Base-by-base conservation (phyloP, 257 asterid genomes). In the Petunia secreta region DNA sequence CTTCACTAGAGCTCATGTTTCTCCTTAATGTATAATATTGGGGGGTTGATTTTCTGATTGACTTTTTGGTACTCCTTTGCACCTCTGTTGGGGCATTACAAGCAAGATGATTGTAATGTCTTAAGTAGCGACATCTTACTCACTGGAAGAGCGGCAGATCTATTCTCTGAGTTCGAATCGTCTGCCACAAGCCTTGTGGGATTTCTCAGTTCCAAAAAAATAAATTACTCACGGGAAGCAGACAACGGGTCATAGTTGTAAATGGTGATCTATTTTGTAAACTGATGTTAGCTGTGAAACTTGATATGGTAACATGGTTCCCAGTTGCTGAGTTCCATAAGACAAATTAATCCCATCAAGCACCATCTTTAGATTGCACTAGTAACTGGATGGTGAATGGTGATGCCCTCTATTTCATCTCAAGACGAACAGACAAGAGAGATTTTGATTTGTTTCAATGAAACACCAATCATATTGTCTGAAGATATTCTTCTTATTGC, bases 321-420 rank as follows among this genome's bases (percentile, higher is more conserved):
- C 55, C 55, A 67, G 37, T n/a, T 67, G 6, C 75, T n/a, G 55
- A 67, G 75, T 67, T 67, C 57, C 40, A n/a, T 68, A 1, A 68
- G 40, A 44, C 43, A 43, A 8, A n/a, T 8, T 68, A 16, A 44
- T 68, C 16, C 57, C 55, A 43, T 66, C n/a, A 2, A 68, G 44
- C 57, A 15, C 16, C n/a, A 34, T 8, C 75, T 68, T 43, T 68
- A 68, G 40, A 16, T 68, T 68, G 57, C 40, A 44, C 4, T 16
- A 52, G 9, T 43, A 16, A 8, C n/a, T 67, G 55, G 55, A 3
- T 3, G 55, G 39, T 43, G 75, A 67, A 67, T 3, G 55, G 39
- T 43, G 75, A 67, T 41, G 39, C 6, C 75, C 55, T 7, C 2
- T n/a, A 2, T 67, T 67, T 15, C 4, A n/a, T 40, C 55, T 67